Percentiles rank a stretch among this genome's conserved stretches.
phyloP scores from a whole-genome alignment of 805 yeast species.

The Vanderwaltozyma tropicalis region DNA sequence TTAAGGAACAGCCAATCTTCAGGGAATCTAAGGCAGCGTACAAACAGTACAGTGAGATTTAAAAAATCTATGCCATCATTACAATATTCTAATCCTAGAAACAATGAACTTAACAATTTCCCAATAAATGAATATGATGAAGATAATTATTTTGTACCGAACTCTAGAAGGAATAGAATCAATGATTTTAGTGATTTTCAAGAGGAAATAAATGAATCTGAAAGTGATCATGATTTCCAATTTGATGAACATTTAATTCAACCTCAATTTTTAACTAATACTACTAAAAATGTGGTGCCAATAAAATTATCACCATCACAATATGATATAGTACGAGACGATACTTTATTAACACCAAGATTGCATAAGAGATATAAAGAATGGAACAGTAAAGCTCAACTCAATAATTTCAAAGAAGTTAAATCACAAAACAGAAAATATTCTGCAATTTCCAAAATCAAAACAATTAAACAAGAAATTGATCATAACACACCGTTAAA shows the following conservation, averaged over 20 bases:
- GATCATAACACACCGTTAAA: conserved; percentile 27
- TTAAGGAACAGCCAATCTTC: conserved; percentile 22
- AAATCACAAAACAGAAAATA: neutral
- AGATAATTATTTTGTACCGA: no score
- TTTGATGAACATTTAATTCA: conserved; percentile 19
- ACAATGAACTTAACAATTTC: no score
- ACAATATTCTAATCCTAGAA: neutral
- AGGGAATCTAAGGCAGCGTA: conserved; percentile 15
- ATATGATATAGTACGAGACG: conserved; percentile 20
- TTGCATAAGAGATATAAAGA: conserved; percentile 18
- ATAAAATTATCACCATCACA: conserved; percentile 19
- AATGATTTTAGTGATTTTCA: neutral
- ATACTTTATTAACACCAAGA: conserved; percentile 21
- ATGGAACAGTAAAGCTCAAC: conserved; percentile 11
- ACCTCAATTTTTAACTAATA: conserved; percentile 20
- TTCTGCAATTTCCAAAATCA: conserved; percentile 11
- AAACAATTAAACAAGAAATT: conserved; percentile 27
- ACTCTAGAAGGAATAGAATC: no score
- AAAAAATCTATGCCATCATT: conserved; percentile 23
- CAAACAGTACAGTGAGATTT: conserved; percentile 13
- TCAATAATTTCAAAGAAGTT: conserved; percentile 18
- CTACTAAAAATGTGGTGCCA: conserved; percentile 2
- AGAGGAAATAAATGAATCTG: conserved; percentile 6
- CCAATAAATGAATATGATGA: no score
- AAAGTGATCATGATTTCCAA: conserved; percentile 14